Percentiles rank a stretch among this genome's conserved stretches.
These are phyloP conservation scores for Phytophthora foliorum DNA, from an alignment of 352 stramenopile genomes.

Conservation along the genomic window DNA sequence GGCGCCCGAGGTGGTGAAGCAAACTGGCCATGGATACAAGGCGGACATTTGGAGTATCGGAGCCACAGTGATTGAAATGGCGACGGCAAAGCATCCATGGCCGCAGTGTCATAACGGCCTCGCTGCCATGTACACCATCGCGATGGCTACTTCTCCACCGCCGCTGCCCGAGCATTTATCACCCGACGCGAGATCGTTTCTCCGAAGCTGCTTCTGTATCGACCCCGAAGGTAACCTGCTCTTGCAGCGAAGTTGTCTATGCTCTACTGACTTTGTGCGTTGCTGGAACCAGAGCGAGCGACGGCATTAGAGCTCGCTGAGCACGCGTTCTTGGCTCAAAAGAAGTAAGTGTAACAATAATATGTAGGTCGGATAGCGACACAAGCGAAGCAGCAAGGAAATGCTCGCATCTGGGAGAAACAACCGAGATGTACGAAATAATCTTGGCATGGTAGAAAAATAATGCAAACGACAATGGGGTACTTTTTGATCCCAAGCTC, in stretches of 20 bases:
- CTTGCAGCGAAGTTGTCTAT: neutral
- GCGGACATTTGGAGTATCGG: slow-evolving; percentile 88
- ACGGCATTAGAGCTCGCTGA: slow-evolving; percentile 67
- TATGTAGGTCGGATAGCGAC: slow-evolving; percentile 8
- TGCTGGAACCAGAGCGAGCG: slow-evolving; percentile 56
- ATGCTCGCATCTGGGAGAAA: neutral
- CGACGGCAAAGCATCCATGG: slow-evolving; percentile 79
- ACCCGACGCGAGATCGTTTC: slow-evolving; percentile 59
- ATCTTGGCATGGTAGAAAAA: slow-evolving; percentile 8
- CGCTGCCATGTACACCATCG: slow-evolving; percentile 77
- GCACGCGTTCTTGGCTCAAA: slow-evolving; percentile 64
- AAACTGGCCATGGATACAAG: slow-evolving; percentile 80
- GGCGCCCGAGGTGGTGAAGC: slow-evolving; percentile 80
- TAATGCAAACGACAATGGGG: slow-evolving; percentile 1
- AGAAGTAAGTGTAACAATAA: slow-evolving; percentile 38
- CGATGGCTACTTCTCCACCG: slow-evolving; percentile 60
- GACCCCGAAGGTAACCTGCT: slow-evolving; percentile 62
- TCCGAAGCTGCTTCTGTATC: slow-evolving; percentile 77
- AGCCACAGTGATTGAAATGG: slow-evolving; percentile 85
- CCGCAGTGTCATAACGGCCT: slow-evolving; percentile 66
- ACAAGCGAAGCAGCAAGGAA: neutral
- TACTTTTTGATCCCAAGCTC: no score
- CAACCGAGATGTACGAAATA: neutral
- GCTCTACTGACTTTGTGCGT: slow-evolving; percentile 1
- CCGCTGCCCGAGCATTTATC: slow-evolving; percentile 67